Evolutionary conservation across 2,329 filamentous ascomycete species (phyloP).

Genomic region (Xylaria sp.): DNA sequence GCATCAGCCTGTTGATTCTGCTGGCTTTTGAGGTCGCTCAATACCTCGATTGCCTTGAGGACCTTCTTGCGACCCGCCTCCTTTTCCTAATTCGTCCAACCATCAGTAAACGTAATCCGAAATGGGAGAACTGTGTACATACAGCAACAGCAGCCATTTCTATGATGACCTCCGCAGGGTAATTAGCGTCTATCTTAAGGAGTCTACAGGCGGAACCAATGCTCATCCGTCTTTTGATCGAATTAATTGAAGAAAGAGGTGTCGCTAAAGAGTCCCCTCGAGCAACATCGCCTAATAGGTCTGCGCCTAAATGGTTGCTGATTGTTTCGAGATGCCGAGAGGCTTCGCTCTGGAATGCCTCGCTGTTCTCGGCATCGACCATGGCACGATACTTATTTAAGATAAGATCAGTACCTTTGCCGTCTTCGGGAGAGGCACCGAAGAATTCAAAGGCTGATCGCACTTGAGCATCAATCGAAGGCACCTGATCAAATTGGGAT

Average conservation of each 20-base stretch:
- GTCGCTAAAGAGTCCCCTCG: conserved; percentile 19
- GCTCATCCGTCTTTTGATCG: conserved; percentile 40
- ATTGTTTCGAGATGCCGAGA: conserved; percentile 43
- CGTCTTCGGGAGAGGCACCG: conserved; percentile 25
- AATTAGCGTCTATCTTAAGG: conserved; percentile 43
- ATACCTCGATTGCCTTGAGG: conserved; percentile 44
- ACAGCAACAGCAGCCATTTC: conserved; percentile 43
- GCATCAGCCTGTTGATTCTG: conserved; percentile 40
- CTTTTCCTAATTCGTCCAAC: conserved; percentile 35
- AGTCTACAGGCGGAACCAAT: conserved; percentile 40
- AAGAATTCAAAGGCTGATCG: conserved; percentile 44
- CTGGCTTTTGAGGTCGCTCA: conserved; percentile 43
- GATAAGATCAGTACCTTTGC: conserved; percentile 34
- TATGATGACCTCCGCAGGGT: conserved; percentile 44
- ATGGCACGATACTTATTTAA: conserved; percentile 39
- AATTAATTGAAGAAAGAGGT: background rate
- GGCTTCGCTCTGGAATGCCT: conserved; percentile 33
- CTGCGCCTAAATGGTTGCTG: conserved; percentile 37
- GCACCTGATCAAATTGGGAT: conserved; percentile 43
- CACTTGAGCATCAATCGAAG: conserved; percentile 27
- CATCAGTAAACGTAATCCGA: conserved; percentile 22
- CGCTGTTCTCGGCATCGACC: conserved; percentile 22
- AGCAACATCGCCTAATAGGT: conserved; percentile 40
- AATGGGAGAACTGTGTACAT: conserved; percentile 18
- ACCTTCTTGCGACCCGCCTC: conserved; percentile 39